A percentile compares a stretch with the other conserved stretches of the same genome.
phyloP scores from a whole-genome alignment of 192 early-diverging fungal genomes.

The Chytriomyces sp. region DNA sequence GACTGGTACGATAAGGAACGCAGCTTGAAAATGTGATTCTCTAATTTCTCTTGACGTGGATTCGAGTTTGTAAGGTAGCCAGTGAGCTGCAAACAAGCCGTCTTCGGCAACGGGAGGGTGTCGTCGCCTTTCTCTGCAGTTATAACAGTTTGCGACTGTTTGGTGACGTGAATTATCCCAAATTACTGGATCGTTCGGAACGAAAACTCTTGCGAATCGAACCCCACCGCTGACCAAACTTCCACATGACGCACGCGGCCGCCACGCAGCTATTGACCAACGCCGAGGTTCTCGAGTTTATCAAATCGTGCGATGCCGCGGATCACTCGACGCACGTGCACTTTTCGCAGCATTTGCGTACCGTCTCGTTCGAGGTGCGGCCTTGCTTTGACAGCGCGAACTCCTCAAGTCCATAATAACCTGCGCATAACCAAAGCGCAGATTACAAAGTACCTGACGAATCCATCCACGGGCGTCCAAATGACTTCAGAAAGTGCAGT shows the following conservation, averaged over 20 bases:
- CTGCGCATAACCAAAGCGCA: not conserved
- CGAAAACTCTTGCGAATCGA: too few relatives aligned
- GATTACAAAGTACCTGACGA: slow-evolving; percentile 16
- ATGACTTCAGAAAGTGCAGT: not conserved
- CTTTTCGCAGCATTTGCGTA: slow-evolving; percentile 13
- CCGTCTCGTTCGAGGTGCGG: slow-evolving; percentile 20
- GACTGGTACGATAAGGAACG: too few relatives aligned
- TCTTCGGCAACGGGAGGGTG: too few relatives aligned
- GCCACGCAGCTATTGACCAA: not conserved
- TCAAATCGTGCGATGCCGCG: not conserved
- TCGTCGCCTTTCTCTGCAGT: too few relatives aligned
- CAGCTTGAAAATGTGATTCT: too few relatives aligned
- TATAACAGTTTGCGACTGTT: too few relatives aligned
- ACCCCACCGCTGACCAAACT: too few relatives aligned
- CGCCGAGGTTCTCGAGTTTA: slow-evolving; percentile 22
- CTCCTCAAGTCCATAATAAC: not conserved
- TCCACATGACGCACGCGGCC: not conserved
- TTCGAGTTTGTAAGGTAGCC: too few relatives aligned
- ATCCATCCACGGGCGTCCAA: not conserved
- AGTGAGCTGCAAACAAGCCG: too few relatives aligned
- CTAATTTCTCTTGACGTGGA: too few relatives aligned
- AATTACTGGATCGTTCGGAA: too few relatives aligned
- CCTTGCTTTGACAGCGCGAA: not conserved
- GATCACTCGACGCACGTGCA: slow-evolving; percentile 13
- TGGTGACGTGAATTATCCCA: too few relatives aligned